Evolutionary conservation across 1,139 yeast genomes (phyloP).

Genomic region (Sugiyamaella paludigena): DNA sequence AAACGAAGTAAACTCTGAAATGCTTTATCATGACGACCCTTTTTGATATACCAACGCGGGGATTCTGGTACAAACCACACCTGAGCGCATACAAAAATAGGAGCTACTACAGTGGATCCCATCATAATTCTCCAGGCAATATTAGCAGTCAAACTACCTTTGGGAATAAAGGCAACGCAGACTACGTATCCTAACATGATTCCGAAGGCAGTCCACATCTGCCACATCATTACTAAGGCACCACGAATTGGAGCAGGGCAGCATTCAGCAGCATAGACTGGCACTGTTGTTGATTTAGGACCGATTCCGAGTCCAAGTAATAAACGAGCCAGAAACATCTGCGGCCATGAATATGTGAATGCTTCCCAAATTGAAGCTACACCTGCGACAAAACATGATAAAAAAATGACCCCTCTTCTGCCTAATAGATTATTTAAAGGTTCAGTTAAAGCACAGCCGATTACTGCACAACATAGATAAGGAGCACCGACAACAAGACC

Average conservation of each 20-base stretch:
- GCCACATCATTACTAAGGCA: constrained; percentile 84
- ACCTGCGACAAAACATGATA: constrained; percentile 64
- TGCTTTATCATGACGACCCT: constrained; percentile 57
- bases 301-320: constrained; percentile 77
- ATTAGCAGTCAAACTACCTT: constrained; percentile 44
- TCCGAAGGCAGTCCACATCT: constrained; percentile 84
- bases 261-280: constrained; percentile 79
- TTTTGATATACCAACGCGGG: constrained; percentile 78
- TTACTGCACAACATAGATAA: constrained; percentile 65
- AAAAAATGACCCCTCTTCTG: constrained; percentile 70
- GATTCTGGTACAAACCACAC: constrained; percentile 74
- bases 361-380: constrained; percentile 77
- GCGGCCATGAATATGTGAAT: constrained; percentile 69
- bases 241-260: constrained; percentile 77
- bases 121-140: constrained; percentile 80
- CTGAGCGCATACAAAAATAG: constrained; percentile 62
- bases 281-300: constrained; percentile 76
- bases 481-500: constrained; percentile 84
- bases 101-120: constrained; percentile 75
- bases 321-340: constrained; percentile 69
- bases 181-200: constrained; percentile 78
- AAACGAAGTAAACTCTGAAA: constrained; percentile 51
- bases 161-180: constrained; percentile 58
- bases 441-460: constrained; percentile 75
- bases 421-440: constrained; percentile 62